These are phyloP conservation scores for Carex littledalei DNA, from an alignment of 176 grass and related monocot genomes.

Conservation along the genomic window DNA sequence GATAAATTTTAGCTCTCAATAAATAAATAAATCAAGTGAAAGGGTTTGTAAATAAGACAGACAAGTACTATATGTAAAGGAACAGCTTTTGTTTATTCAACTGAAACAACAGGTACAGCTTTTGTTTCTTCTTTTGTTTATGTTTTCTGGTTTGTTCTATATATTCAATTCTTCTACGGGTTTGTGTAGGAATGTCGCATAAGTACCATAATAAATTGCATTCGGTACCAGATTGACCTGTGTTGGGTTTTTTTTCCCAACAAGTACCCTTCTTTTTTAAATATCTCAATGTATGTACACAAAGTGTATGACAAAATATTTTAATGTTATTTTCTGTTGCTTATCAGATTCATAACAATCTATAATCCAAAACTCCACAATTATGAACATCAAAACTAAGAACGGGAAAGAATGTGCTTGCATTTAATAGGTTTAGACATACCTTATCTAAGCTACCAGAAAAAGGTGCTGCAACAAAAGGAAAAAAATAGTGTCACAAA, in stretches of 20 bases:
- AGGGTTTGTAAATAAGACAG: not conserved
- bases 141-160: not conserved
- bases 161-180: not conserved
- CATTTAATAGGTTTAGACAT: not conserved
- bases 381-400: not conserved
- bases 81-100: not conserved
- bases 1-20: not conserved
- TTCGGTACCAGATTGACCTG: not conserved
- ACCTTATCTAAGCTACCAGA: constrained; percentile 3
- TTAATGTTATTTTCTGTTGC: not conserved
- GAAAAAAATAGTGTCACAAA: not conserved
- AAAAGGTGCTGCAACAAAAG: not conserved
- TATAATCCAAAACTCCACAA: not conserved
- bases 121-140: not conserved
- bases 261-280: not conserved
- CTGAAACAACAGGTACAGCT: not conserved
- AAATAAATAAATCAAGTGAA: not conserved
- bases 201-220: not conserved
- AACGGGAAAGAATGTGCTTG: not conserved
- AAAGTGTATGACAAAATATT: not conserved
- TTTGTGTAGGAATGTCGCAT: not conserved
- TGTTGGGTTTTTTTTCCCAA: not conserved
- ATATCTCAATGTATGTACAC: not conserved
- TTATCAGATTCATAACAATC: not conserved
- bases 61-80: not conserved